phyloP scores from a whole-genome alignment of 192 early-diverging fungal species.

The Chytriomyces sp. region DNA sequence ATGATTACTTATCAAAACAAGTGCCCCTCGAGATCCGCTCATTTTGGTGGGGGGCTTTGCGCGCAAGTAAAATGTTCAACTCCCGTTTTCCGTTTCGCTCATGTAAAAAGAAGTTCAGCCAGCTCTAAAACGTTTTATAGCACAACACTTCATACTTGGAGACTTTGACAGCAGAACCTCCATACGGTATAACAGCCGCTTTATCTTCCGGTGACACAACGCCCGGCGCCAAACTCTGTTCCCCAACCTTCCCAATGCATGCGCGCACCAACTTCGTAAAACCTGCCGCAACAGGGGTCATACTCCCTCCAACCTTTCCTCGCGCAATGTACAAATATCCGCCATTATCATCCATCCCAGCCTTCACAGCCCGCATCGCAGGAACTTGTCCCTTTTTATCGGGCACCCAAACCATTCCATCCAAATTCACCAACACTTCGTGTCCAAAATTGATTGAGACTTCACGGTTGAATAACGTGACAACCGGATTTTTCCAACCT shows the following conservation, averaged over 20 bases:
- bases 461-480: slow-evolving; percentile 12
- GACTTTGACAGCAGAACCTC: not conserved
- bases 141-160: not conserved
- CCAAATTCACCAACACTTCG: slow-evolving; percentile 11
- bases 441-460: slow-evolving; percentile 20
- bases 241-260: not conserved
- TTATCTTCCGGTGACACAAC: not conserved
- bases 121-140: not conserved
- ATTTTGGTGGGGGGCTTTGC: too few species aligned
- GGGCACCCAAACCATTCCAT: slow-evolving; percentile 16
- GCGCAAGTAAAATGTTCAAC: too few species aligned
- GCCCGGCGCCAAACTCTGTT: not conserved
- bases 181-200: not conserved
- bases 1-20: too few species aligned
- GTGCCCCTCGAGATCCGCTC: too few species aligned
- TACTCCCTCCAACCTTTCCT: not conserved
- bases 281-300: not conserved
- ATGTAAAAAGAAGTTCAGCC: not conserved
- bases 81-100: too few species aligned
- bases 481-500: not conserved
- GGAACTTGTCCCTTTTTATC: not conserved
- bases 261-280: not conserved
- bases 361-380: not conserved
- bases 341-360: slow-evolving; percentile 27
- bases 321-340: slow-evolving; percentile 5